Percentiles rank a stretch among this genome's conserved stretches.
Evolutionary conservation across 805 yeast genomes (phyloP).

Genomic region (Sungouiella blattae): DNA sequence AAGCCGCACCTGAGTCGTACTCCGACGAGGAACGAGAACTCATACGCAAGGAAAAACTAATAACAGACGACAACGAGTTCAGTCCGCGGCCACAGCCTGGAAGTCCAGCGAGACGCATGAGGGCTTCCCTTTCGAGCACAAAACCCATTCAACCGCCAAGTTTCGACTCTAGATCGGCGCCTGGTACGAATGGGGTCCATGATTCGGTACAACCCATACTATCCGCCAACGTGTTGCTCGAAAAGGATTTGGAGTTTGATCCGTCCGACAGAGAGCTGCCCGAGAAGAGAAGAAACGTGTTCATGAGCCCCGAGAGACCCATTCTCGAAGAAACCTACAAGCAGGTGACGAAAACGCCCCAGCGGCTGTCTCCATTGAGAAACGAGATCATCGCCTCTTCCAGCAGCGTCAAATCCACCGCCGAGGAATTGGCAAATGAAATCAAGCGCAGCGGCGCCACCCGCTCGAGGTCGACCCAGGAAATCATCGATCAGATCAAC

Average conservation of each 20-base stretch:
- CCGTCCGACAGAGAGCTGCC: conserved; percentile 20
- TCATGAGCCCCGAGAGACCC: neutral
- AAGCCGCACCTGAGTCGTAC: conserved; percentile 3
- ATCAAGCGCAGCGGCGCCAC: conserved; percentile 12
- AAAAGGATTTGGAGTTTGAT: conserved; percentile 24
- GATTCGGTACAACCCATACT: too few relatives aligned
- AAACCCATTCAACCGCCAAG: neutral
- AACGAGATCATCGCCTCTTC: conserved; percentile 6
- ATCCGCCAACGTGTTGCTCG: neutral
- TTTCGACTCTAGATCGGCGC: too few relatives aligned
- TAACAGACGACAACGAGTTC: conserved; percentile 23
- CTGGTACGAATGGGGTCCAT: neutral
- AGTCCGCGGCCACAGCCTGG: conserved; percentile 15
- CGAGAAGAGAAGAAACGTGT: conserved; percentile 1
- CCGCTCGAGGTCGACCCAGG: conserved; percentile 12
- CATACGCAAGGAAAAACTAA: conserved; percentile 16
- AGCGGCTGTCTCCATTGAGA: conserved; percentile 14
- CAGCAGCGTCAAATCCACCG: conserved; percentile 1
- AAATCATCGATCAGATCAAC: conserved; percentile 25
- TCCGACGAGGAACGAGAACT: neutral
- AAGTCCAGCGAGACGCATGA: conserved; percentile 1
- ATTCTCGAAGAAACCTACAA: neutral
- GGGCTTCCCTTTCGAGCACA: neutral
- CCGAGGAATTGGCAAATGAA: conserved; percentile 9
- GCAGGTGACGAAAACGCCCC: conserved; percentile 6